Conservation (phyloP, 2,329 filamentous ascomycete genomes). For the Leptographium flavum region DNA sequence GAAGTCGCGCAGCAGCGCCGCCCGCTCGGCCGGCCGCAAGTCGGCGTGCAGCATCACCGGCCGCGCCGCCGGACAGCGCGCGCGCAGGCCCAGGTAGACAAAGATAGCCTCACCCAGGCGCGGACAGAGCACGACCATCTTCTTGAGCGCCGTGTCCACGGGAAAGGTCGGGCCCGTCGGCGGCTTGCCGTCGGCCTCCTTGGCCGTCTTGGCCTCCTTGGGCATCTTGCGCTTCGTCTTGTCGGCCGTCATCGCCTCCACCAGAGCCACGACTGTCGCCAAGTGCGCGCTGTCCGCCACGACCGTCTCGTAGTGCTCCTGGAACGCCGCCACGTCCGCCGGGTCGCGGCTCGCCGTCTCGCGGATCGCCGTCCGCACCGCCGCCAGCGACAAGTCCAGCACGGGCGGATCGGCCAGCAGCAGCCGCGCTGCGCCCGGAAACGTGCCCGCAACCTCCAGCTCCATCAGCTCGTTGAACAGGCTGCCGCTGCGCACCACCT, state of each 20-base stretch:
- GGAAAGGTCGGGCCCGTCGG: not conserved
- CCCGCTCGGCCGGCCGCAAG: constrained; percentile 9
- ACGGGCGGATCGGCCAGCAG: constrained; percentile 42
- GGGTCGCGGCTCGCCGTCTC: constrained; percentile 7
- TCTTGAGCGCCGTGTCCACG: too few relatives aligned
- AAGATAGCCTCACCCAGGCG: constrained; percentile 13
- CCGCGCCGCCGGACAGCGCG: constrained; percentile 6
- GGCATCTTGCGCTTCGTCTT: constrained; percentile 4
- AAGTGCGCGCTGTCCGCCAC: constrained; percentile 9
- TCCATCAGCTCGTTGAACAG: constrained; percentile 11
- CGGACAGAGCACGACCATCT: constrained; percentile 13
- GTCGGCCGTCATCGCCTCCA: constrained; percentile 10
- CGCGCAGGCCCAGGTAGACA: constrained; percentile 11
- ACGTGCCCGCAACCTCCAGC: constrained; percentile 12
- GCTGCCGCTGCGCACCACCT: constrained; percentile 9
- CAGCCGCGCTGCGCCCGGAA: constrained; percentile 21
- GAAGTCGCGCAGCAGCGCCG: constrained; percentile 9
- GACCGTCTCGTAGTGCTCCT: constrained; percentile 8
- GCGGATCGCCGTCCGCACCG: constrained; percentile 8
- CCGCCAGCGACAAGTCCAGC: constrained; percentile 67
- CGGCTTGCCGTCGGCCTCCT: not conserved
- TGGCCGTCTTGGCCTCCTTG: not conserved
- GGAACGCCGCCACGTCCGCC: constrained; percentile 9
- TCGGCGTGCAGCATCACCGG: constrained; percentile 11
- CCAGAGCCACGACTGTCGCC: constrained; percentile 5